phyloP scores from a whole-genome alignment of 108 stramenopile genomes.

The Conticribra weissflogii region DNA sequence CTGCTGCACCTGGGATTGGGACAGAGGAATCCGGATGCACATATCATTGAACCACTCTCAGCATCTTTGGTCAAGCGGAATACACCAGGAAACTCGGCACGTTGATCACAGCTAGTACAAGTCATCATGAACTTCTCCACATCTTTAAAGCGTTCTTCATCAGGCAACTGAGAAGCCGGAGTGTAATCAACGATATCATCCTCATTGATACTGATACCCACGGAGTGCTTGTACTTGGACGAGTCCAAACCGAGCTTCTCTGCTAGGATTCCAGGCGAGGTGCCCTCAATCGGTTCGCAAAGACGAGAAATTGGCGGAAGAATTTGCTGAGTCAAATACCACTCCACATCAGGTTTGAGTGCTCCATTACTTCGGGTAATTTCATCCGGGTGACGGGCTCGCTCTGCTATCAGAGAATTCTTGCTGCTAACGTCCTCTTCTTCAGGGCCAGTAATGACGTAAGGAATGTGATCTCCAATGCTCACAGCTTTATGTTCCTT shows the following conservation, averaged over 20 bases:
- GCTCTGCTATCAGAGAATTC: conserved; percentile 64
- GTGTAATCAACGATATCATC: conserved; percentile 81
- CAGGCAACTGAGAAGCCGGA: conserved; percentile 71
- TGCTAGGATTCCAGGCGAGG: conserved; percentile 74
- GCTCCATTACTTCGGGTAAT: conserved; percentile 81
- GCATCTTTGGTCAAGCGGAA: conserved; percentile 44
- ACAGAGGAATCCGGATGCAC: conserved; percentile 53
- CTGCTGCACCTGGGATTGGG: conserved; percentile 50
- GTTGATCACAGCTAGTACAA: conserved; percentile 62
- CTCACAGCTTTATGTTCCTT: conserved; percentile 91
- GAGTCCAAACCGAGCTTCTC: conserved; percentile 80
- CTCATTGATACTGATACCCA: conserved; percentile 57
- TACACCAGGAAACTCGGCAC: conserved; percentile 72
- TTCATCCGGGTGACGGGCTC: conserved; percentile 95
- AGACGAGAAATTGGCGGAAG: conserved; percentile 96
- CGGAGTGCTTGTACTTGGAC: conserved; percentile 59
- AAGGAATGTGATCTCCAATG: conserved; percentile 99
- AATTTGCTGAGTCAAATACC: conserved; percentile 98
- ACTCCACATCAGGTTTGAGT: conserved; percentile 91
- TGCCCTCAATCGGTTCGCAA: conserved; percentile 98
- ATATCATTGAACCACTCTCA: conserved; percentile 53
- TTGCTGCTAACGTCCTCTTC: conserved; percentile 44
- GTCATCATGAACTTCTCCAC: conserved; percentile 75
- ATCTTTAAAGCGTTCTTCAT: conserved; percentile 84
- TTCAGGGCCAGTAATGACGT: conserved; percentile 86